Percentiles rank a stretch among this genome's conserved stretches.
Evolutionary conservation across 768 basidiomycete species (phyloP).

Genomic region (Leccinum imitatum): DNA sequence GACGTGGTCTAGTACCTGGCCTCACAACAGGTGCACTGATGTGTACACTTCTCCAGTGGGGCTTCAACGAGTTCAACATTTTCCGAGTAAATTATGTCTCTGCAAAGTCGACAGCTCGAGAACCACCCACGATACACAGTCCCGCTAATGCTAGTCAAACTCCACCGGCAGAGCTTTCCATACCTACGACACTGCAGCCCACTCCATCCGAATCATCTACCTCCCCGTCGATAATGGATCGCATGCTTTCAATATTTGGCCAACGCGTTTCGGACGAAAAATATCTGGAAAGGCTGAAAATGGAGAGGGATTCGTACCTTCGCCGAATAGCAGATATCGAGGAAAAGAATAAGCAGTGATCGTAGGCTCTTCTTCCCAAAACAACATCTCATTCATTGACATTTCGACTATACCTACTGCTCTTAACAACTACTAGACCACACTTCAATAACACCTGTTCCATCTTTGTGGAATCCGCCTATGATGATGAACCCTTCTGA

Average conservation of each 20-base stretch:
- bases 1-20: slow-evolving; percentile 55
- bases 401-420: background rate
- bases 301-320: slow-evolving; percentile 53
- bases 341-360: slow-evolving; percentile 35
- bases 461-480: slow-evolving; percentile 59
- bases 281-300: slow-evolving; percentile 59
- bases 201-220: background rate
- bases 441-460: slow-evolving; percentile 63
- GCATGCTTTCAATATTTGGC: slow-evolving; percentile 34
- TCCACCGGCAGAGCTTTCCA: slow-evolving; percentile 1
- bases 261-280: slow-evolving; percentile 68
- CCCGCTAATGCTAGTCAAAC: slow-evolving; percentile 1
- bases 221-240: slow-evolving; percentile 32
- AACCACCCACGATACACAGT: background rate
- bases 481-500: slow-evolving; percentile 51
- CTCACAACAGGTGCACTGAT: slow-evolving; percentile 56
- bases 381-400: background rate
- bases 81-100: slow-evolving; percentile 58
- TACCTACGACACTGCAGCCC: slow-evolving; percentile 18
- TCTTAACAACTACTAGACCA: slow-evolving; percentile 38
- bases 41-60: slow-evolving; percentile 63
- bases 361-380: background rate
- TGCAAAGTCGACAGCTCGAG: slow-evolving; percentile 15
- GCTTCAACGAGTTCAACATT: slow-evolving; percentile 67
- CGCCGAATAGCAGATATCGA: slow-evolving; percentile 56